phyloP scores from a whole-genome alignment of 192 early-diverging fungal species.

The Phlyctochytrium bullatum region DNA sequence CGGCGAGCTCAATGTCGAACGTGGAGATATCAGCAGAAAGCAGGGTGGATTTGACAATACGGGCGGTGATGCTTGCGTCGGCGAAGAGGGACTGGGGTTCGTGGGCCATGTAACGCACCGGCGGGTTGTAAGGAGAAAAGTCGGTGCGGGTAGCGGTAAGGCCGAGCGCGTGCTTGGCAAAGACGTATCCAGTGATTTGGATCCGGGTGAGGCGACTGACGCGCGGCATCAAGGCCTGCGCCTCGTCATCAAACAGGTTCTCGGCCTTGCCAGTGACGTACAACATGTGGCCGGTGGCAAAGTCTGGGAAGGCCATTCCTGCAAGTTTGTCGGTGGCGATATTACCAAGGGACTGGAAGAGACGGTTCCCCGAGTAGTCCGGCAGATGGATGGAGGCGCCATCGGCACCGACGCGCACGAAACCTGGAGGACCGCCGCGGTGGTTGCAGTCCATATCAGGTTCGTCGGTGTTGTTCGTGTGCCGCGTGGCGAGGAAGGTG shows the following conservation, averaged over 20 bases:
- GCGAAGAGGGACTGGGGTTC: conserved; percentile 15
- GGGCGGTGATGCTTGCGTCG: background rate
- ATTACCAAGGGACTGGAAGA: conserved; percentile 30
- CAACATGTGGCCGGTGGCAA: conserved; percentile 26
- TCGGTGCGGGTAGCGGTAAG: conserved; percentile 7
- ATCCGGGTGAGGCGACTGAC: conserved; percentile 5
- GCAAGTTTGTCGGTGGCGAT: conserved; percentile 15
- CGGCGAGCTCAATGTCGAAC: conserved; percentile 20
- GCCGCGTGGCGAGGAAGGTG: too few relatives aligned
- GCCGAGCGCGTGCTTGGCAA: conserved; percentile 14
- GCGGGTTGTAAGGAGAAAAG: conserved; percentile 33
- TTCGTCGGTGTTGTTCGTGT: too few relatives aligned
- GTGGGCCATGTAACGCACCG: conserved; percentile 5
- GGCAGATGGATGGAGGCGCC: conserved; percentile 11
- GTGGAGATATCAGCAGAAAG: conserved; percentile 10
- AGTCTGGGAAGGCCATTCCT: conserved; percentile 18
- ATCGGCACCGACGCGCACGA: conserved; percentile 14
- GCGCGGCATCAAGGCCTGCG: conserved; percentile 19
- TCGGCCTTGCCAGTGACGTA: conserved; percentile 24
- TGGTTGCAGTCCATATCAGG: conserved; percentile 30
- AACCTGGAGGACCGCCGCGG: conserved; percentile 23
- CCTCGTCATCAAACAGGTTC: conserved; percentile 22
- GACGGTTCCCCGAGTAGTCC: conserved; percentile 31
- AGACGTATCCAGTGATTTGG: conserved; percentile 1
- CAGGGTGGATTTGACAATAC: background rate